Base-by-base conservation (phyloP, 208 protist genomes). In the Herpetomonas samuelpessoai region DNA sequence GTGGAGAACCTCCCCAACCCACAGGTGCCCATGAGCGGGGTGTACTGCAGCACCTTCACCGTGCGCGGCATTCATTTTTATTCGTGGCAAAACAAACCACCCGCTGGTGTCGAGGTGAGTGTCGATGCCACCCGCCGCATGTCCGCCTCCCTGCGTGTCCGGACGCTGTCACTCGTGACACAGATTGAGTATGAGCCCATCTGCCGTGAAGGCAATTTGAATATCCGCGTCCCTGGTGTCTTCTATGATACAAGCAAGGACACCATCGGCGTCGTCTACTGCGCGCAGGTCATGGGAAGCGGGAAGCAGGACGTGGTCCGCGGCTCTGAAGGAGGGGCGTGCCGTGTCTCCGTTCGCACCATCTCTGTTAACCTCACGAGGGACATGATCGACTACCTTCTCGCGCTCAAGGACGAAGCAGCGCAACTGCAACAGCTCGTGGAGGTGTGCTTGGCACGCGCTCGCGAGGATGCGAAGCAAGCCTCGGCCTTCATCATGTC, bases 171-270 rank as follows among this genome's bases (percentile, higher is more conserved):
- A 2, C 19, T 88, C 21, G 65, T 92, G 26, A 85, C 74, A 12
- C 89, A 95, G 59, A 79, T 95, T 24, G 81, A 91, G 59, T 82
- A 85, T 50, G 89, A 95, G 64, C 89, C 85, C 26, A 38, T 90
- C 18, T 27, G 39, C 29, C 83, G 89, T 1, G 68, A 83, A 24
- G 89, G 83, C 26, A 90, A 88, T 57, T 29, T 92, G 0, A 18
- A 29, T 19, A 71, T 85, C 9, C 75, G 81, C 35, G 54, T 90
- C 9, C 85, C 86, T 0, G 52, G 62, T 25, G 59, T 92, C 39
- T 63, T 59, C 35, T 91, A 88, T 47, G 73, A 91, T 38, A 50
- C 74, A 1, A 55, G 54, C 25, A 86, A 87, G 62, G 73, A 85
- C 19, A 86, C 78, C 38, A 73, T 95, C 29, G 77, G 66, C 31